A percentile compares a stretch with the other conserved stretches of the same genome.
Evolutionary conservation across 805 yeast species (phyloP).

Genomic region (Lachancea lanzarotensis): DNA sequence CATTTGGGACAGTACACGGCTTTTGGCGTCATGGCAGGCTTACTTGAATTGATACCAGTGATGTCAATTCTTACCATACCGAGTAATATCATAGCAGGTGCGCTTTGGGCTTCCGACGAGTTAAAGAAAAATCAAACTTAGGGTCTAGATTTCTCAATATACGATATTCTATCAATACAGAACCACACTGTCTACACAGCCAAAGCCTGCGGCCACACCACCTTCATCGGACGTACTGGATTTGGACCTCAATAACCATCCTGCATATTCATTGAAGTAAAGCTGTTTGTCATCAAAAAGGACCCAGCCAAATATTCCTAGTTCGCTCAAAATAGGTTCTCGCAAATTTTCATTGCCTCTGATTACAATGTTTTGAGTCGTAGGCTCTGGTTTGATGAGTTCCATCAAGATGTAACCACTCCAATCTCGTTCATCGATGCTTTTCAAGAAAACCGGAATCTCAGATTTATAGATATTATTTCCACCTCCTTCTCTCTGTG

Average conservation of each 20-base stretch:
- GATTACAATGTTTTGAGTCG: slow-evolving; percentile 59
- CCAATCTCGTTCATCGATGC: slow-evolving; percentile 68
- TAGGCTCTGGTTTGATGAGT: slow-evolving; percentile 67
- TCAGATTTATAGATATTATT: slow-evolving; percentile 84
- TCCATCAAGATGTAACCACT: slow-evolving; percentile 92
- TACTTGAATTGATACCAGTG: slow-evolving; percentile 25
- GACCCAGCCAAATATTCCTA: slow-evolving; percentile 84
- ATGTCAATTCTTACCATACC: slow-evolving; percentile 47
- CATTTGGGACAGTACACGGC: slow-evolving; percentile 27
- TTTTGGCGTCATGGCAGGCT: slow-evolving; percentile 27
- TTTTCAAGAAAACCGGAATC: slow-evolving; percentile 65
- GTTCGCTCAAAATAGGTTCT: slow-evolving; percentile 82
- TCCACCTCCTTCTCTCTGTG: slow-evolving; percentile 99
- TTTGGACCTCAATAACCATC: slow-evolving; percentile 85
- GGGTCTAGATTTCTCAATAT: not conserved
- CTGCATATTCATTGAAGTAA: slow-evolving; percentile 60
- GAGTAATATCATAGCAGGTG: slow-evolving; percentile 57
- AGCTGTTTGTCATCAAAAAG: slow-evolving; percentile 64
- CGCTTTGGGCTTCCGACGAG: slow-evolving; percentile 51
- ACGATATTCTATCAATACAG: slow-evolving; percentile 26
- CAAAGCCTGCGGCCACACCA: slow-evolving; percentile 99
- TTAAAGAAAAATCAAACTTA: slow-evolving; percentile 14
- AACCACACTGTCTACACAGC: slow-evolving; percentile 84
- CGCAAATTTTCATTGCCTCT: slow-evolving; percentile 53
- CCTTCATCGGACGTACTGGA: slow-evolving; percentile 88